Evolutionary conservation across 768 basidiomycete species (phyloP), one percentile per base, ranked within the genome.

Genomic region (Pleurotus ostreatus): DNA sequence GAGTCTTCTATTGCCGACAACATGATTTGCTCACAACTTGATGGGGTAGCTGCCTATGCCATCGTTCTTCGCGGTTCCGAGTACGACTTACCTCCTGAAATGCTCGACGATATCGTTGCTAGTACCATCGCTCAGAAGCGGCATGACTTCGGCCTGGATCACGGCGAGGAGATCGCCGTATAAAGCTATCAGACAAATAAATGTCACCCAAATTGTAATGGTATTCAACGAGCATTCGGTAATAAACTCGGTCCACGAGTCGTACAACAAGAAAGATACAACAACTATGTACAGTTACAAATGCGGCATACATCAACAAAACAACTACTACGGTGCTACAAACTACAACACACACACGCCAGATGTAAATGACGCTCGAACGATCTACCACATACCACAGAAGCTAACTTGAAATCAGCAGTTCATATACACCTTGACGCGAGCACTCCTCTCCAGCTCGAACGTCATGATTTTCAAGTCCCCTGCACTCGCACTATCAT

Each of bases 11-110:
- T 40, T 46, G 46, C 39, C 15, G 20, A 22, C 20, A 12, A 5
- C 3, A n/a, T 40, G 15, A 23, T 30, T 22, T 34, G 30, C 56
- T 64, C 38, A 62, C 55, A 34, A 47, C 52, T 45, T 11, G 41
- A 52, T 4, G 44, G 20, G 46, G 6, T 59, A 92, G 90, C 86
- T 46, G 83, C 81, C 45, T 92, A 91, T 63, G 82, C 89, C 4
- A 80, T 91, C 49, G 77, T 79, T 39, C 78, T 92, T 49, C 80
- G 90, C 52, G 80, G 79, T 48, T 89, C 85, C 15, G 89, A 92
- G 62, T 89, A 84, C 60, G 85, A 88, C 61, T 65, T 89, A 5
- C 78, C 86, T 3, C 79, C 79, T 6, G 82, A 88, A 46, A 78
- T 84, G 68, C 70, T 90, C 37, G 86, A 88, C 57, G 86, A 87